A percentile compares a stretch with the other conserved stretches of the same genome.
Evolutionary conservation across 768 basidiomycete species (phyloP).

Genomic region (Russula sp.): DNA sequence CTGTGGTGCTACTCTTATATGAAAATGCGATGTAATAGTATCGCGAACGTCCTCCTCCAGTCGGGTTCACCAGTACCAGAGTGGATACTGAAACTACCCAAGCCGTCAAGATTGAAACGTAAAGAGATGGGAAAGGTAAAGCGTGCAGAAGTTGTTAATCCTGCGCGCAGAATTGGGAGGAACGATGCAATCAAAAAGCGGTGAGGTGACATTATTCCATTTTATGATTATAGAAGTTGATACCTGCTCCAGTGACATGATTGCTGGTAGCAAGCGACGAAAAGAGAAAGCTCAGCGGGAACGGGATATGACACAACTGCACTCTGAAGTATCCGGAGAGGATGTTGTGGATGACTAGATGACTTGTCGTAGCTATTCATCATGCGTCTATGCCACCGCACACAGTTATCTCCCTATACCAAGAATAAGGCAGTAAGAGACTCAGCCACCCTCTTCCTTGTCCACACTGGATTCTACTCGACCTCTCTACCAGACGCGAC

Average conservation of each 20-base stretch:
- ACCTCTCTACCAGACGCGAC: no score
- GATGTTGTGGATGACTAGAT: not conserved
- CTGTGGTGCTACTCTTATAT: conserved; percentile 1
- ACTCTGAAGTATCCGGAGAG: not conserved
- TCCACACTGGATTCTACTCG: no score
- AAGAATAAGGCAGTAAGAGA: no score
- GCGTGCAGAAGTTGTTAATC: conserved; percentile 67
- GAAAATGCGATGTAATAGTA: conserved; percentile 37
- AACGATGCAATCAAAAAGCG: conserved; percentile 67
- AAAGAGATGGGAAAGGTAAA: conserved; percentile 79
- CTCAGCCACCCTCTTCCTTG: no score
- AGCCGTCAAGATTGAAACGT: conserved; percentile 85
- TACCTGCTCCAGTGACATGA: conserved; percentile 17
- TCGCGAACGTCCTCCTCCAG: conserved; percentile 92
- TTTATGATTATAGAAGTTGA: conserved; percentile 6
- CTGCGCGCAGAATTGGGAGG: conserved; percentile 60
- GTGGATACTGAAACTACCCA: conserved; percentile 93
- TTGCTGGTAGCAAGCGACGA: conserved; percentile 34
- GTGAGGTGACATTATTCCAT: conserved; percentile 30
- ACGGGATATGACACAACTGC: not conserved
- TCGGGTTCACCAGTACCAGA: conserved; percentile 89
- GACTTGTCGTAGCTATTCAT: not conserved
- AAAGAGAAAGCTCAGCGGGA: conserved; percentile 60
- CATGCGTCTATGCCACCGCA: not conserved
- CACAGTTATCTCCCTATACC: no score